A percentile compares a stretch with the other conserved stretches of the same genome.
Conservation (phyloP, 2,329 filamentous ascomycete genomes). For the Penicillium sp. region DNA sequence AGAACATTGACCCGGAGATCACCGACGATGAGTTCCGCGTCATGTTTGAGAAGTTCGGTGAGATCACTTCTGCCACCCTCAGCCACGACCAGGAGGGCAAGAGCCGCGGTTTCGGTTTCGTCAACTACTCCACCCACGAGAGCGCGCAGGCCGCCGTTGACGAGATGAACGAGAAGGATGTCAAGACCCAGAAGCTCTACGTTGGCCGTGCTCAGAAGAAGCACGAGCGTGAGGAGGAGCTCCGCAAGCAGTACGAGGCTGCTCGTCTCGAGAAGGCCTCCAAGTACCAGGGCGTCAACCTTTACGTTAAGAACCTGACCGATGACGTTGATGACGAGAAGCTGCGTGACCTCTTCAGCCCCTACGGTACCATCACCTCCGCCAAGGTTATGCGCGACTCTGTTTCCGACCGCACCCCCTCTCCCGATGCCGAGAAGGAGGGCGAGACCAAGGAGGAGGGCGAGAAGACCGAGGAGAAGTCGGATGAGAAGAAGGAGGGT, state of each 20-base stretch:
- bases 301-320: conserved; percentile 99
- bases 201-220: conserved; percentile 99
- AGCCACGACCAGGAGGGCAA: conserved; percentile 87
- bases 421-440: conserved; percentile 53
- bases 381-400: conserved; percentile 98
- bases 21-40: conserved; percentile 93
- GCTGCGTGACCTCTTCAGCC: conserved; percentile 87
- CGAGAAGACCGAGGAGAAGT: conserved; percentile 48
- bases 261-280: conserved; percentile 96
- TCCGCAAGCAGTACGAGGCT: conserved; percentile 98
- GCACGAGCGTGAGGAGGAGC: conserved; percentile 98
- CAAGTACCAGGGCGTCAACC: conserved; percentile 99
- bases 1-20: conserved; percentile 86
- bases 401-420: conserved; percentile 46
- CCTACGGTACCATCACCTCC: conserved; percentile 93
- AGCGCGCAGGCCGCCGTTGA: conserved; percentile 84
- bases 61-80: conserved; percentile 93
- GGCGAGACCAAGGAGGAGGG: conserved; percentile 59
- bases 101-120: conserved; percentile 93
- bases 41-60: conserved; percentile 87
- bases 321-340: conserved; percentile 98
- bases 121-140: conserved; percentile 94
- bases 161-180: conserved; percentile 86
- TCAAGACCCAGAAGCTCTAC: conserved; percentile 93
- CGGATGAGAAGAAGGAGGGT: conserved; percentile 47